Evolutionary conservation across 78 protist species (phyloP), one percentile per base, ranked within the genome.

Genomic region (Pigoraptor vietnamica): DNA sequence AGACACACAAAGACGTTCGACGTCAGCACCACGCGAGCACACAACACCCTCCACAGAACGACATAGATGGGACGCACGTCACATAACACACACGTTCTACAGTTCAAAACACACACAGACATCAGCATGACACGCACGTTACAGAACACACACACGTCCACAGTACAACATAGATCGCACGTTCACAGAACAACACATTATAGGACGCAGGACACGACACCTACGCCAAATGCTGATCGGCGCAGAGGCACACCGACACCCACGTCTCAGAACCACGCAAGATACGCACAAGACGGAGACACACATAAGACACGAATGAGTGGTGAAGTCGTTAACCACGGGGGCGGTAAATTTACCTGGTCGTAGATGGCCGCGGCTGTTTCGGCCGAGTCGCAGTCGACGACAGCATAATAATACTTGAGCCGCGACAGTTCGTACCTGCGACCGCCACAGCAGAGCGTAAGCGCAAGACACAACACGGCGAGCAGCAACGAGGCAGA

Each of bases 361-460:
- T 94, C 94, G 93, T 96, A 97, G 32, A 97, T 48, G 23, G 38
- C 92, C 19, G 23, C 35, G 6, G 97, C 97, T 1, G 98, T 94
- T 9, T 39, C 93, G 10, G 67, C 91, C 14, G 67, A 35, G 87
- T 94, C 97, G 90, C 95, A 94, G 24, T 92, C 95, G 25, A 92
- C 94, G 0, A 97, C 95, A 0, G 95, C 98, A 93, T 94, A 97
- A 89, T 95, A 97, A 88, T 95, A 96, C 36, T 89, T 92, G 83
- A 95, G 81, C 40, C 94, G 89, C 32, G 82, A 79, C 37, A 94
- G 37, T 81, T 96, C 95, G 81, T 96, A 96, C 34, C 38, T 89
- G 93, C n/a, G n/a, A n/a, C n/a, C n/a, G n/a, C n/a, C n/a, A n/a
- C n/a, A n/a, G n/a, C n/a, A n/a, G n/a, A 10, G 92, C 92, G 32